Base-by-base conservation (phyloP, 129 eudicot species). In the Artemisia annua region DNA sequence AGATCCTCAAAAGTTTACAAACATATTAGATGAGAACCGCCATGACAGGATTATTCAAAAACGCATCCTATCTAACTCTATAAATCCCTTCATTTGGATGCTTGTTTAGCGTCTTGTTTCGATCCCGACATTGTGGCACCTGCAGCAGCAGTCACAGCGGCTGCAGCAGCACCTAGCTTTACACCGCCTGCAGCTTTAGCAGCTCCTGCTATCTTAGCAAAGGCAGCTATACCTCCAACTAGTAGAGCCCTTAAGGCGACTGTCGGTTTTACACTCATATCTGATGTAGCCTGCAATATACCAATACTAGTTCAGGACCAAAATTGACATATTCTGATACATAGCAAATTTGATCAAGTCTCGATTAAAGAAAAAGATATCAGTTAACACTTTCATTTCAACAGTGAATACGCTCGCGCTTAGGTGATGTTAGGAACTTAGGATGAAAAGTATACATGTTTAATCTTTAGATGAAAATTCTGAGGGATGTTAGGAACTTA, bases 171-270 rank as follows among this genome's bases (percentile, higher is more conserved):
- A 73, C 97, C 97, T 10, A 91, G 10, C 83, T 91, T 88, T 15
- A 61, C 96, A 24, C 88, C 96, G 3, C 97, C 97, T 0, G 88
- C 97, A 75, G 92, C 97, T 86, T 91, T 91, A 24, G 85, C 84
- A 0, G 81, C 97, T 16, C 90, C 96, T 48, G 87, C 96, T 26
- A 88, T 72, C 80, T 93, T 93, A 0, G 92, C 92, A 70, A 86
- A 87, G 5, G 89, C 97, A 39, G 98, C 98, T 54, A 89, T 63
- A 64, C 97, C 97, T 75, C 96, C 97, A 18, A 93, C 98, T 13
- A 93, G 83, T 48, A 89, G 81, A 66, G 97, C 98, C 84, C 98
- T 93, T 35, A 93, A 70, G 75, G 95, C 98, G 54, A 93, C 98
- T 11, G 97, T 84, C 48, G 96, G 97, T 80, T 89, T 93, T 66